A percentile compares a stretch with the other conserved stretches of the same genome.
These are phyloP conservation scores for Verticillium dahliae DNA, from an alignment of 2,329 filamentous ascomycete genomes.

Conservation along the genomic window DNA sequence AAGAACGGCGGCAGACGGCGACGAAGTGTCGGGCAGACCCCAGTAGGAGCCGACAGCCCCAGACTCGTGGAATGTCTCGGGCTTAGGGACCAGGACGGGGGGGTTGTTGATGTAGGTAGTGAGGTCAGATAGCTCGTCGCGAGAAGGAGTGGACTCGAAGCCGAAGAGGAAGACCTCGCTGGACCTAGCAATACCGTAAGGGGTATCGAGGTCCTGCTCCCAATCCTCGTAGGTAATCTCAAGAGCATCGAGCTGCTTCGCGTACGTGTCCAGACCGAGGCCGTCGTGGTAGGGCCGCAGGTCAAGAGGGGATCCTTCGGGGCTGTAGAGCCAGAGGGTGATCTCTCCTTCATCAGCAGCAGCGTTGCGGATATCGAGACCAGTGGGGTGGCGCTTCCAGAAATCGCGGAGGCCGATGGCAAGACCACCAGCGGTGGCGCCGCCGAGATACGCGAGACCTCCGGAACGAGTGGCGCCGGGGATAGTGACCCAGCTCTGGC, in stretches of 20 bases:
- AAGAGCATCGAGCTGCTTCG: constrained; percentile 51
- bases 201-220: constrained; percentile 46
- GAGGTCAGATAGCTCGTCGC: constrained; percentile 35
- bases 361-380: constrained; percentile 47
- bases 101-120: constrained; percentile 42
- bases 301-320: constrained; percentile 47
- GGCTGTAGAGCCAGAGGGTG: constrained; percentile 56
- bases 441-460: constrained; percentile 53
- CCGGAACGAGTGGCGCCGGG: constrained; percentile 48
- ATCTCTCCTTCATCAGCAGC: constrained; percentile 41
- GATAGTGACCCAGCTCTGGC: constrained; percentile 52
- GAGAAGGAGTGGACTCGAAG: constrained; percentile 45
- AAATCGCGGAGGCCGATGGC: constrained; percentile 53
- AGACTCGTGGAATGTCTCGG: constrained; percentile 42
- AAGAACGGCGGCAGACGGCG: constrained; percentile 28
- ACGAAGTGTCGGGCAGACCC: constrained; percentile 28
- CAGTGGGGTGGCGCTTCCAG: constrained; percentile 57
- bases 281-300: constrained; percentile 52
- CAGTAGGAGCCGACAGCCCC: constrained; percentile 50
- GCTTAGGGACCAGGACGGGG: constrained; percentile 40
- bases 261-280: constrained; percentile 47
- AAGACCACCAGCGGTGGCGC: constrained; percentile 49
- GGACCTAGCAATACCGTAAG: constrained; percentile 51
- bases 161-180: constrained; percentile 49
- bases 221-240: constrained; percentile 60